Conservation (phyloP, 2,329 filamentous ascomycete species). For the Paraphoma chrysanthemicola region DNA sequence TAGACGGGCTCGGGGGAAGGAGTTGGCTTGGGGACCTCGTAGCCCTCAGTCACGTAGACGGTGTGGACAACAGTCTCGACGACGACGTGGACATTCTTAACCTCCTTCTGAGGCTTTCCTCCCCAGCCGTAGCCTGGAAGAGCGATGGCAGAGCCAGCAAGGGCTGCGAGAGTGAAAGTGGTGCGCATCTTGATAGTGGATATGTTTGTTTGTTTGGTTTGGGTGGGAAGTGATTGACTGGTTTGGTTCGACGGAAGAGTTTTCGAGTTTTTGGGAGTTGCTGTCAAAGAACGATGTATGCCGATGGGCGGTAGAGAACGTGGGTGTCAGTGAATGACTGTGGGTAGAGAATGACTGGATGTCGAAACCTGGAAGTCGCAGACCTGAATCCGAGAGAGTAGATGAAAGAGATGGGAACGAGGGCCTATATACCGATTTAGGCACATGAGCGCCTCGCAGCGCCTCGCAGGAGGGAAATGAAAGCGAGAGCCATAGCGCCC, state of each 20-base stretch:
- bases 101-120: constrained; percentile 17
- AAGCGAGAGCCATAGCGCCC: constrained; percentile 29
- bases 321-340: constrained; percentile 40
- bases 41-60: constrained; percentile 28
- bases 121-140: constrained; percentile 20
- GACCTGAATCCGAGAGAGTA: constrained; percentile 29
- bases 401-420: constrained; percentile 26
- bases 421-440: constrained; percentile 32
- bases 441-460: constrained; percentile 24
- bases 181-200: constrained; percentile 36
- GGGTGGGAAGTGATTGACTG: constrained; percentile 14
- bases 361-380: constrained; percentile 45
- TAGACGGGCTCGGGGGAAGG: constrained; percentile 7
- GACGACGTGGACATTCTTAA: constrained; percentile 29
- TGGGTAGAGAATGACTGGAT: constrained; percentile 32
- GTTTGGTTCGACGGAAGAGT: constrained; percentile 25
- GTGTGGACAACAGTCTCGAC: constrained; percentile 38
- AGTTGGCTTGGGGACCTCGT: constrained; percentile 7
- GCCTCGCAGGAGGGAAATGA: constrained; percentile 31
- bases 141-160: constrained; percentile 39
- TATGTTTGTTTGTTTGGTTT: constrained; percentile 18
- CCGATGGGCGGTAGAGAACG: constrained; percentile 41
- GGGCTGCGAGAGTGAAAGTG: constrained; percentile 36
- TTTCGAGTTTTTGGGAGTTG: constrained; percentile 14
- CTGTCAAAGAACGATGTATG: constrained; percentile 30